These are phyloP conservation scores for Vicia faba DNA, from an alignment of 306 rosid genomes.

Conservation along the genomic window DNA sequence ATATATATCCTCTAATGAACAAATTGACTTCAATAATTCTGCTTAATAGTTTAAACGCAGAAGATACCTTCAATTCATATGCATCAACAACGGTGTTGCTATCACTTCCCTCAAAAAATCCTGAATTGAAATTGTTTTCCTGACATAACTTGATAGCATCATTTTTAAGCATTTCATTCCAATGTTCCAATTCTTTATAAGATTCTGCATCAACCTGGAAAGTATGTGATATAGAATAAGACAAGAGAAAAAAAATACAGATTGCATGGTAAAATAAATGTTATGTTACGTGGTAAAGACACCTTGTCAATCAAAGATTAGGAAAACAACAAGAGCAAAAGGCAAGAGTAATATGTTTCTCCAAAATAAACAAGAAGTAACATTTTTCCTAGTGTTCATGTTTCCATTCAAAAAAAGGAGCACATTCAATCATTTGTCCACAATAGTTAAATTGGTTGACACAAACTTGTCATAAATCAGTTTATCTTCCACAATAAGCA, in stretches of 20 bases:
- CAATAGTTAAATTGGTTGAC: conserved; percentile 10
- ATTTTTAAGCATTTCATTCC: conserved; percentile 91
- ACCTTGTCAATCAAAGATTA: conserved; percentile 3
- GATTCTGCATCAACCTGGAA: conserved; percentile 82
- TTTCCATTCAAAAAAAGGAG: conserved; percentile 10
- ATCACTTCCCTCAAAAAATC: conserved; percentile 92
- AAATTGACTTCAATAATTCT: conserved; percentile 1
- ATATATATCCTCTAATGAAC: conserved; percentile 8
- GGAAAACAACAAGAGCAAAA: not conserved
- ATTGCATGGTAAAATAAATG: not conserved
- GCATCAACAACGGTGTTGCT: conserved; percentile 77
- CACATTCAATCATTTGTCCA: conserved; percentile 7
- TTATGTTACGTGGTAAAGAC: conserved; percentile 8
- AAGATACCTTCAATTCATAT: conserved; percentile 81
- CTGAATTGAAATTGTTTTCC: conserved; percentile 83
- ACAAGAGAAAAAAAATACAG: not conserved
- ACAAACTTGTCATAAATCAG: conserved; percentile 6
- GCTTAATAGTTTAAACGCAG: conserved; percentile 2
- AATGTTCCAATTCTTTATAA: conserved; percentile 85
- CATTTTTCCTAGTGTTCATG: not conserved
- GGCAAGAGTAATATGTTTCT: conserved; percentile 21
- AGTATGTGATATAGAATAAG: conserved; percentile 24
- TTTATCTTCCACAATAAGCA: conserved; percentile 22
- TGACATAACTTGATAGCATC: conserved; percentile 85
- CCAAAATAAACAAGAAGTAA: conserved; percentile 8